Evolutionary conservation across 768 basidiomycete species (phyloP).

Genomic region (Phallus indusiatus): DNA sequence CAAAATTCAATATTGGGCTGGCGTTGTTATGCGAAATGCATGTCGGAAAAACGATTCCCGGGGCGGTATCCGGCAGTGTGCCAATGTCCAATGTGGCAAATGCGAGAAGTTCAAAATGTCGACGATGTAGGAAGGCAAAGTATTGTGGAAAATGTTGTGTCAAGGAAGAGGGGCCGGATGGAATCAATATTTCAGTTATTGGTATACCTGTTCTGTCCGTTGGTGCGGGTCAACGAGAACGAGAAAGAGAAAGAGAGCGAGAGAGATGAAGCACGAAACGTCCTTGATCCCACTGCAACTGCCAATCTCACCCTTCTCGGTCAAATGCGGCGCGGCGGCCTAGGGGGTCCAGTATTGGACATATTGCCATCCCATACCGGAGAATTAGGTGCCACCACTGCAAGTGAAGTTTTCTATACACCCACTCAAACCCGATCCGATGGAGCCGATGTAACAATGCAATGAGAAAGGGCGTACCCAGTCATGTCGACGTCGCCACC

Average conservation of each 20-base stretch:
- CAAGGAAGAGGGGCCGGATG: slow-evolving; percentile 40
- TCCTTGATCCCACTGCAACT: background rate
- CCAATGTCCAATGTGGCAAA: slow-evolving; percentile 92
- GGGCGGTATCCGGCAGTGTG: slow-evolving; percentile 94
- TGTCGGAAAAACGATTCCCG: slow-evolving; percentile 92
- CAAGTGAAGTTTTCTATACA: background rate
- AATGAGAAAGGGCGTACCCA: too few species aligned
- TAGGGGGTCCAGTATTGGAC: background rate
- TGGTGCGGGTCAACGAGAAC: background rate
- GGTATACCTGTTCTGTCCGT: background rate
- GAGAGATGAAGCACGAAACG: background rate
- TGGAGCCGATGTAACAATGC: background rate
- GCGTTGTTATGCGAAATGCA: slow-evolving; percentile 99
- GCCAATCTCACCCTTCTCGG: background rate
- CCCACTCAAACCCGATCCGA: background rate
- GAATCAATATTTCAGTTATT: slow-evolving; percentile 11
- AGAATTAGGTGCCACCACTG: background rate
- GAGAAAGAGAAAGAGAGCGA: background rate
- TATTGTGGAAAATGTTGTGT: slow-evolving; percentile 93
- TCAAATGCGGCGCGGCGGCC: background rate
- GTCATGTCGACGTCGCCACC: too few species aligned
- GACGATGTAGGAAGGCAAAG: slow-evolving; percentile 94
- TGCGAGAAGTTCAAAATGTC: slow-evolving; percentile 94
- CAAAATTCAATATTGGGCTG: slow-evolving; percentile 98
- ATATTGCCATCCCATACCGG: background rate